Evolutionary conservation across 2,329 filamentous ascomycete species (phyloP), one percentile per base, ranked within the genome.

Genomic region (Ascosphaera apis): DNA sequence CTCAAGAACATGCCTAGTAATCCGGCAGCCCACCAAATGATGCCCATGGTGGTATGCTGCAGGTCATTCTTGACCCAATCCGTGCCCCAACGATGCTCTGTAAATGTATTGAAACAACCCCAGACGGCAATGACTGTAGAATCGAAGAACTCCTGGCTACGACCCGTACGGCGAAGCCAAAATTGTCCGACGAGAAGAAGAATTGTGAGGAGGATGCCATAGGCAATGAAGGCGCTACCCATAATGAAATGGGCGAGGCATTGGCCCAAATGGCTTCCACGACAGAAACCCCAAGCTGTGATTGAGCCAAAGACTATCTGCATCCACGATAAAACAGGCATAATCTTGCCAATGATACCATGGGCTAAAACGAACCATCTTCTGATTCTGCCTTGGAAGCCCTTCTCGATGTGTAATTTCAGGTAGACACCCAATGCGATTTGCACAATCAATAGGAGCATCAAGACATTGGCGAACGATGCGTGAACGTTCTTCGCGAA

Each of bases 21-120:
- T 16, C 88, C 88, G 5, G 88, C 86, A 47, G 74, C 79, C 86
- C 86, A 98, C 88, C 88, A 98, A 36, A 98, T 73, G 42, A 98
- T 72, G n/a, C 88, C 88, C 86, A 98, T 95, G n/a, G 79, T 81
- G 0, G 88, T 98, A 55, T 98, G 88, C 54, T 98, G 86, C 59
- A 92, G 72, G 54, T 98, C 88, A 50, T 93, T 95, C 55, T 70
- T 72, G 36, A 78, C 82, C 88, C 88, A 98, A 0, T 70, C 67
- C 1, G 65, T 65, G 37, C 88, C 88, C 88, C 88, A 98, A 36
- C 78, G 72, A 52, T 98, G 88, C 56, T 95, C 88, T 13, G 88
- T 98, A 47, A 98, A 95, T 6, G 88, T 95, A 56, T 95, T 98
- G 56, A 98, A 76, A 51, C 82, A 91, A 23, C 86, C 88, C 88